Evolutionary conservation across 441 rosid species (phyloP), one percentile per base, ranked within the genome.

Genomic region (Croton laevigatus): DNA sequence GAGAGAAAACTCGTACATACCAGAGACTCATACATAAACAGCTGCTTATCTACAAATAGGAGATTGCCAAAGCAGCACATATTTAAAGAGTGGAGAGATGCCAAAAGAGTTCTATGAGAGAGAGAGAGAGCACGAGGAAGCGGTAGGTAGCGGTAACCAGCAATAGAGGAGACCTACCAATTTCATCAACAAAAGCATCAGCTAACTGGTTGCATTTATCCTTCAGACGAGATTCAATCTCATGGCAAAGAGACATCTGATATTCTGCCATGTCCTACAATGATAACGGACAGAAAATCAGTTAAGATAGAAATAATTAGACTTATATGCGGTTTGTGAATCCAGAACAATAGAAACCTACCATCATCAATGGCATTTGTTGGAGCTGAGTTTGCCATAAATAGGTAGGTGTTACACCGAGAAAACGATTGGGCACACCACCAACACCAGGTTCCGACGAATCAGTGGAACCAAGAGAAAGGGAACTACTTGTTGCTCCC

Each of bases 341-440:
- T 45, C 58, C 27, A 58, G 23, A 44, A 68, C 45, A 67, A 60
- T 48, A 57, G 6, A 17, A 57, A 38, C 66, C 27, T 83, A 94
- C 98, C 94, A 89, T 82, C 71, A 81, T 73, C 34, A 78, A 76
- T 60, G 88, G 88, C 62, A 78, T 62, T 70, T 81, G 84, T 62
- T 90, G 98, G 68, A 86, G 94, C 82, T 94, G 97, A 66, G 87
- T 90, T 83, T 88, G 87, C 84, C 97, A 90, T 65, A 94, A 78
- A 83, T 92, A 91, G 52, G 89, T 77, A 69, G 96, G 91, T 48
- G 96, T 89, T 65, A 94, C 84, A 71, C 98, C 97, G 67, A 94
- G 93, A 79, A 89, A 91, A 23, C 94, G 90, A 82, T 91, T 90
- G 11, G 96, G 88, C 62, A 87, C 94, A 77, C 98, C 98, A 76